Conservation (phyloP, 805 yeast species). For the baker's yeast (Saccharomyces cerevisiae) region DNA sequence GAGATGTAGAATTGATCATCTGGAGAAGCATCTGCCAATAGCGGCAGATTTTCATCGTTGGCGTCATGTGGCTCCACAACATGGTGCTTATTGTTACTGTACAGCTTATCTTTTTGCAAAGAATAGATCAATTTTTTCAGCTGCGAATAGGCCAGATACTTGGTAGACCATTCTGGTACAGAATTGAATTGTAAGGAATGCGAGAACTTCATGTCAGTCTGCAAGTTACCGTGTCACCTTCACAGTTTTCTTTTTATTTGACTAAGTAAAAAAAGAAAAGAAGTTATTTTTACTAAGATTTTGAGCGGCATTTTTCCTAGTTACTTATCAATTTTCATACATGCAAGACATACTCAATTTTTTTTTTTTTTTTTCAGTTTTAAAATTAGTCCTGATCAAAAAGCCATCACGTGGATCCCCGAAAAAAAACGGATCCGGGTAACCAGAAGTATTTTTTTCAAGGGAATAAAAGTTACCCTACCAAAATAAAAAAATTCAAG, state of each 20-base stretch:
- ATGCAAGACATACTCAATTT: neutral
- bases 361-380: neutral
- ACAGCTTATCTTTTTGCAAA: conserved; percentile 57
- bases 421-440: neutral
- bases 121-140: conserved; percentile 77
- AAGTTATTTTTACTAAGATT: neutral
- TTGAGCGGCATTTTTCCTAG: neutral
- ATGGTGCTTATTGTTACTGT: conserved; percentile 9
- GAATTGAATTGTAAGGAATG: conserved; percentile 94
- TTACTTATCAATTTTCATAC: neutral
- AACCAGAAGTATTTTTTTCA: too few relatives aligned
- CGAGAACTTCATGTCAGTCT: conserved; percentile 73
- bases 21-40: conserved; percentile 16
- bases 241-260: neutral
- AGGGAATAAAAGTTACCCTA: too few relatives aligned
- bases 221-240: neutral
- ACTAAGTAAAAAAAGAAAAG: neutral
- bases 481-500: neutral
- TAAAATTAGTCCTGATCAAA: neutral
- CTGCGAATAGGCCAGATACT: conserved; percentile 82
- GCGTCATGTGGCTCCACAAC: conserved; percentile 8
- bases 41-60: conserved; percentile 14
- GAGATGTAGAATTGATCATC: conserved; percentile 39
- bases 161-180: conserved; percentile 95
- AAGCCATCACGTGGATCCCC: neutral